phyloP scores from a whole-genome alignment of 352 stramenopile species.

The Phytophthora parvispora region DNA sequence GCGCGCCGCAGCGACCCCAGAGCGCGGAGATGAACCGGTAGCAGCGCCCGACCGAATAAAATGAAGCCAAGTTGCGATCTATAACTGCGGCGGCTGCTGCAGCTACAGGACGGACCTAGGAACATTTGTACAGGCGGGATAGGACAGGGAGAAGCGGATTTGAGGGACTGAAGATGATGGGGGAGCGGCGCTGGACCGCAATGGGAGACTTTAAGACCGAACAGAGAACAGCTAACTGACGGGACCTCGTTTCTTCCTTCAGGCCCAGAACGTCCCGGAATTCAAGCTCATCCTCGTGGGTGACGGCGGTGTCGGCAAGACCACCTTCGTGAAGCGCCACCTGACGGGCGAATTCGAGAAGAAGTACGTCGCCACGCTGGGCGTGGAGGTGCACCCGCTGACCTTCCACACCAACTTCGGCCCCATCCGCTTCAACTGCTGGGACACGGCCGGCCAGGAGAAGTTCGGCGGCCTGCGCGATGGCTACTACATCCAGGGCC shows the following conservation, averaged over 20 bases:
- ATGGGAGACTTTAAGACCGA: background rate
- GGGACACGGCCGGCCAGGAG: conserved; percentile 99
- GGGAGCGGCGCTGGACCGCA: background rate
- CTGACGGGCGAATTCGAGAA: conserved; percentile 99
- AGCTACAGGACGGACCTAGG: conserved; percentile 12
- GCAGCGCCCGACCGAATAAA: background rate
- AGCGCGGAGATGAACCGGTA: background rate
- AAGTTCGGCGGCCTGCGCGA: conserved; percentile 98
- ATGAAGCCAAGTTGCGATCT: conserved; percentile 24
- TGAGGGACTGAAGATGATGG: conserved; percentile 16
- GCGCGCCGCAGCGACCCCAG: background rate
- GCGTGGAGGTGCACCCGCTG: conserved; percentile 99
- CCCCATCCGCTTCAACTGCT: conserved; percentile 99
- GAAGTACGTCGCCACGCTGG: conserved; percentile 99
- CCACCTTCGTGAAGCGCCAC: conserved; percentile 99
- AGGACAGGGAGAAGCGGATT: conserved; percentile 8
- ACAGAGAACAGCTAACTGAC: conserved; percentile 13
- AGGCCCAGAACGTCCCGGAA: conserved; percentile 95
- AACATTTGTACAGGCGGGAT: conserved; percentile 1
- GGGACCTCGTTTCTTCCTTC: conserved; percentile 12
- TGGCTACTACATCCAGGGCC: conserved; percentile 99
- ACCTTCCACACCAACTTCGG: conserved; percentile 99
- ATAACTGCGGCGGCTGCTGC: conserved; percentile 5
- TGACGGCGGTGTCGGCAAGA: conserved; percentile 99
- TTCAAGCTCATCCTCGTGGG: conserved; percentile 99